phyloP scores from a whole-genome alignment of 1,284 basidiomycete genomes.

The Pseudozyma hubeiensis region DNA sequence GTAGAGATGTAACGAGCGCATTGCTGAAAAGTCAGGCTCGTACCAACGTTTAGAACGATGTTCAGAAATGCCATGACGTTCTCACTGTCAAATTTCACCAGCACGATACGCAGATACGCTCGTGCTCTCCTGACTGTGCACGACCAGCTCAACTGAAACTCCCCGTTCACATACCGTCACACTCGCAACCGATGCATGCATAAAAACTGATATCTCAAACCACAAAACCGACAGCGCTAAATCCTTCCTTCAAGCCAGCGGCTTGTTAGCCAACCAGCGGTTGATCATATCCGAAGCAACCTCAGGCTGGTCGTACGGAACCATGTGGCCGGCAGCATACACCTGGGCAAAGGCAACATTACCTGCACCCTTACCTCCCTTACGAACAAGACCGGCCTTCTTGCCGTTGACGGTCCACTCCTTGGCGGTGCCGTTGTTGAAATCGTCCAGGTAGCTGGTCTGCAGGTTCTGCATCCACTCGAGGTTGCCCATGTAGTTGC shows the following conservation, averaged over 20 bases:
- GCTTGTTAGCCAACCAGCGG: conserved; percentile 73
- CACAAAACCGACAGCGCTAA: too few species aligned
- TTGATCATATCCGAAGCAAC: conserved; percentile 76
- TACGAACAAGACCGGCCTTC: conserved; percentile 53
- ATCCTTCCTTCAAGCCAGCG: conserved; percentile 26
- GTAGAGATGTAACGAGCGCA: too few species aligned
- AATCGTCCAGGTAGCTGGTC: conserved; percentile 57
- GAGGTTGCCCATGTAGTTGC: conserved; percentile 65
- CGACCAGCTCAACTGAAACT: too few species aligned
- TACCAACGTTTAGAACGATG: too few species aligned
- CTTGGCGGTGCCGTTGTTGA: conserved; percentile 52
- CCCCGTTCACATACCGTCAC: too few species aligned
- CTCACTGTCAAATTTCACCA: too few species aligned
- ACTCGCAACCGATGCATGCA: too few species aligned
- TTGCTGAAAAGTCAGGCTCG: too few species aligned
- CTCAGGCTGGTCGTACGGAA: conserved; percentile 82
- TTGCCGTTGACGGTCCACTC: conserved; percentile 54
- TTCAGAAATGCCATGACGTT: neutral
- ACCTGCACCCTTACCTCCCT: conserved; percentile 63
- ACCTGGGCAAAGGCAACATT: conserved; percentile 56
- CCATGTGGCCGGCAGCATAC: conserved; percentile 64
- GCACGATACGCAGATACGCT: too few species aligned
- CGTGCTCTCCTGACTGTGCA: too few species aligned
- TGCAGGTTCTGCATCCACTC: conserved; percentile 61
- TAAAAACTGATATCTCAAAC: too few species aligned